Percentiles rank a stretch among this genome's conserved stretches.
Conservation (phyloP, 768 basidiomycete species). For the Hemileccinum impolitum region DNA sequence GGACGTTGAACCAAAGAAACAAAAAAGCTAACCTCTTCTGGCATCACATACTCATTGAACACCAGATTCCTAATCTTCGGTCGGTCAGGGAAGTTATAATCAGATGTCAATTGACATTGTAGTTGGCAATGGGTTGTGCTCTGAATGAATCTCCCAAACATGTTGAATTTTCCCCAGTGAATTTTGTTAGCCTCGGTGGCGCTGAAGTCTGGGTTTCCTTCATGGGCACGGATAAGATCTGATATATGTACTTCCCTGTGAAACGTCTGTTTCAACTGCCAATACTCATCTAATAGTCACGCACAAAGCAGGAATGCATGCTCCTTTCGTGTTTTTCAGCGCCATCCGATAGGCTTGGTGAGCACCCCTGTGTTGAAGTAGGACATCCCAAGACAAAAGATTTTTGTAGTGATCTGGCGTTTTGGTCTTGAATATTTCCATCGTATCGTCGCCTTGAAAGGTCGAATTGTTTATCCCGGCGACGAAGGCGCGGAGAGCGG, state of each 20-base stretch:
- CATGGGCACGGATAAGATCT: slow-evolving; percentile 83
- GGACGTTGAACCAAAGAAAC: not conserved
- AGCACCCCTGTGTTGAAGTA: slow-evolving; percentile 76
- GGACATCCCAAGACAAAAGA: slow-evolving; percentile 77
- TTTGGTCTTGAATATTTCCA: slow-evolving; percentile 66
- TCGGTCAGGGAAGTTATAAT: slow-evolving; percentile 63
- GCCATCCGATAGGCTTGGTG: slow-evolving; percentile 93
- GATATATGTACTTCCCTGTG: slow-evolving; percentile 88
- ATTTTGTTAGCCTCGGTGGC: slow-evolving; percentile 65
- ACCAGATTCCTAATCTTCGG: slow-evolving; percentile 53
- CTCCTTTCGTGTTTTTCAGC: slow-evolving; percentile 77
- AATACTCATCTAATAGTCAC: slow-evolving; percentile 22
- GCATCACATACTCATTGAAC: slow-evolving; percentile 59
- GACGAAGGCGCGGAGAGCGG: slow-evolving; percentile 88
- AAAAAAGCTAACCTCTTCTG: slow-evolving; percentile 54
- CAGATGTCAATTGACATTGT: slow-evolving; percentile 57
- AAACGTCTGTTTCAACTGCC: slow-evolving; percentile 10
- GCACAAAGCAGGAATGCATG: slow-evolving; percentile 84
- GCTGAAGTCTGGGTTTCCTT: slow-evolving; percentile 75
- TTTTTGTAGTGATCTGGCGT: slow-evolving; percentile 71
- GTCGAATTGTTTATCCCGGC: slow-evolving; percentile 87
- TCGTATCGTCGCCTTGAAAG: slow-evolving; percentile 71
- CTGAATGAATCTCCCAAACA: slow-evolving; percentile 84
- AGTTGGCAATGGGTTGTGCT: slow-evolving; percentile 76
- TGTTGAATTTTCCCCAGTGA: slow-evolving; percentile 95